Evolutionary conservation across 2,329 filamentous ascomycete species (phyloP), one percentile per base, ranked within the genome.

Genomic region (Colletotrichum noveboracense): DNA sequence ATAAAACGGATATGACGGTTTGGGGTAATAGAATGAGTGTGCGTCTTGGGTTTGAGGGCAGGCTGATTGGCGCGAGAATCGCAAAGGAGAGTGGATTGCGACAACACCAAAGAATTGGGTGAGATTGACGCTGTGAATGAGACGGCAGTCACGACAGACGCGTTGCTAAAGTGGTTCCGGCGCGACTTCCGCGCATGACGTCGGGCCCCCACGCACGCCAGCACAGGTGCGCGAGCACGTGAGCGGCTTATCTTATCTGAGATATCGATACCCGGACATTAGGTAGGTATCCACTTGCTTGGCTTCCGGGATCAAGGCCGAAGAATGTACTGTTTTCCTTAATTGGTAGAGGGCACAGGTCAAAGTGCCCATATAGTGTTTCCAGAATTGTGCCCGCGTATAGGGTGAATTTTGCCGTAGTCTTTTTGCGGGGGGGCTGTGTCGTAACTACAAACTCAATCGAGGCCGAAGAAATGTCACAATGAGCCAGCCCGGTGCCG

Each of bases 111-210:
- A 48, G 9, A 4, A 48, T n/a, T 48, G 38, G 30, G n/a, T 10
- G 60, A 62, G 30, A 36, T 21, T 62, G 16, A 21, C 55, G 21
- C 36, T 65, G 21, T 34, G 61, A 21, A 24, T 30, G 60, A 62
- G n/a, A 64, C 28, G 21, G 60, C 30, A 64, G 32, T 38, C 60
- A 38, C 60, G 38, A 55, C 55, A 75, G 61, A 24, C 70, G 70
- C 74, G 71, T 76, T 70, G 61, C 13, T 66, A 76, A 61, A 71
- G 74, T 74, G 65, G 52, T 48, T 38, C 28, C 13, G 71, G 14
- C 74, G 71, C 74, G 74, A 52, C 38, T 62, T 66, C 28, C 9
- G 5, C 3, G 18, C 36, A 66, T 70, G 74, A 76, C 74, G 74
- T 70, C 55, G 36, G 24, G 16, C 28, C 58, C 66, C 21, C 48